A percentile compares a stretch with the other conserved stretches of the same genome.
phyloP scores from a whole-genome alignment of 2,329 filamentous ascomycete species.

The Diaporthe aspalathi region DNA sequence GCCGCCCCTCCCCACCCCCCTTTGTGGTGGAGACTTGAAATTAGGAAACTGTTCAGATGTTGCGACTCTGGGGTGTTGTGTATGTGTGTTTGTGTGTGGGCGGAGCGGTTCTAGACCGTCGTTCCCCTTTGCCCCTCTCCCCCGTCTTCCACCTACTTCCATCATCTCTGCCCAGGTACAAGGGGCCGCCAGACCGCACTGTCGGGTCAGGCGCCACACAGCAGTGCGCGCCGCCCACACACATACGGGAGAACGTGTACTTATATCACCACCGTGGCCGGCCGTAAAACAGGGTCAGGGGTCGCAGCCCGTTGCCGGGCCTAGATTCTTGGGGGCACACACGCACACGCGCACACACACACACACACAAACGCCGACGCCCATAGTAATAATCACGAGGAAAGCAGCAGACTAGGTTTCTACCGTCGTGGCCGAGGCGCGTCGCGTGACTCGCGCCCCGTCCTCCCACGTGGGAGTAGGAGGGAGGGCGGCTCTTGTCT shows the following conservation, averaged over 20 bases:
- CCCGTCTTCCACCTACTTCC: not conserved
- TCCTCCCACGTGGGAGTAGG: slow-evolving; percentile 12
- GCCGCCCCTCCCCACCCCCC: no score
- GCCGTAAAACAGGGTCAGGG: not conserved
- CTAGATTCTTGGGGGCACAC: not conserved
- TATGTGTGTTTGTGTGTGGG: not conserved
- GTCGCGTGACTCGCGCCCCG: slow-evolving; percentile 21
- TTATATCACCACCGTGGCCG: slow-evolving; percentile 6
- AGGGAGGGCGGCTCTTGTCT: not conserved
- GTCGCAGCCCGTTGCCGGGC: not conserved
- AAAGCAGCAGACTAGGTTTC: not conserved
- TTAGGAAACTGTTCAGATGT: not conserved
- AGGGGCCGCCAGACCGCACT: slow-evolving; percentile 3
- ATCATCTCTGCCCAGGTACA: not conserved
- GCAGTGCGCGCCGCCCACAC: no score
- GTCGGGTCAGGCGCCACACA: not conserved
- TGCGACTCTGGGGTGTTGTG: not conserved
- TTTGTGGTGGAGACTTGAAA: not conserved
- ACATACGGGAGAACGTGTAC: slow-evolving; percentile 10
- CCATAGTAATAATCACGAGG: not conserved
- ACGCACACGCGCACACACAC: not conserved
- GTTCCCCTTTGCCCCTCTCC: not conserved
- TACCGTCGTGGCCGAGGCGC: not conserved
- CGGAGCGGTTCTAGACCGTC: slow-evolving; percentile 22
- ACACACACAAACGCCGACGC: no score